Evolutionary conservation across 2,329 filamentous ascomycete species (phyloP).

Genomic region (Trichoderma sp.): DNA sequence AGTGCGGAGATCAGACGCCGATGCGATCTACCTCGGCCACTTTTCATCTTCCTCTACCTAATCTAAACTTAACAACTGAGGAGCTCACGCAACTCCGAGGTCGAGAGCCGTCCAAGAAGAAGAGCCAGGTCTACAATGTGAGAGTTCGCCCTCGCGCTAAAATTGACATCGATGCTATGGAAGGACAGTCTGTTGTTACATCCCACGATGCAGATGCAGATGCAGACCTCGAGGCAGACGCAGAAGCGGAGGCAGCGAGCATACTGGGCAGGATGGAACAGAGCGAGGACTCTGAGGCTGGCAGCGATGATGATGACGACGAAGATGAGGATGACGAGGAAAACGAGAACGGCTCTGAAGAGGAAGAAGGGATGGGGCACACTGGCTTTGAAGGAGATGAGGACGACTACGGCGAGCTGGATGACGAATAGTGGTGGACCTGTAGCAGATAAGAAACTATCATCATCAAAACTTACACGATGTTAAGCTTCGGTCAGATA

Average conservation of each 20-base stretch:
- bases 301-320: conserved; percentile 22
- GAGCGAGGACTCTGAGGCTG: conserved; percentile 15
- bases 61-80: conserved; percentile 37
- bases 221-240: not conserved
- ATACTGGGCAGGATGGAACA: conserved; percentile 12
- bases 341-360: conserved; percentile 24
- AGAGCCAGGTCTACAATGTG: conserved; percentile 37
- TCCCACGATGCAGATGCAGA: conserved; percentile 23
- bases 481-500: not conserved
- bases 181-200: conserved; percentile 23
- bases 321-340: conserved; percentile 28
- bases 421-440: not conserved
- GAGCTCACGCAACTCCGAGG: conserved; percentile 38
- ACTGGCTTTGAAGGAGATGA: not conserved
- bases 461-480: too few species aligned
- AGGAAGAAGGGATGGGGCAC: conserved; percentile 1
- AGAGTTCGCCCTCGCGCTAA: conserved; percentile 25
- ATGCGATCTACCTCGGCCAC: conserved; percentile 32
- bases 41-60: conserved; percentile 36
- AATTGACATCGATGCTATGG: not conserved
- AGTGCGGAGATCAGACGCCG: conserved; percentile 37
- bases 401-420: not conserved
- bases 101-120: conserved; percentile 37
- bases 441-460: not conserved
- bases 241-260: conserved; percentile 3